Evolutionary conservation across 108 stramenopile species (phyloP), one percentile per base, ranked within the genome.

Genomic region (Seminavis robusta): DNA sequence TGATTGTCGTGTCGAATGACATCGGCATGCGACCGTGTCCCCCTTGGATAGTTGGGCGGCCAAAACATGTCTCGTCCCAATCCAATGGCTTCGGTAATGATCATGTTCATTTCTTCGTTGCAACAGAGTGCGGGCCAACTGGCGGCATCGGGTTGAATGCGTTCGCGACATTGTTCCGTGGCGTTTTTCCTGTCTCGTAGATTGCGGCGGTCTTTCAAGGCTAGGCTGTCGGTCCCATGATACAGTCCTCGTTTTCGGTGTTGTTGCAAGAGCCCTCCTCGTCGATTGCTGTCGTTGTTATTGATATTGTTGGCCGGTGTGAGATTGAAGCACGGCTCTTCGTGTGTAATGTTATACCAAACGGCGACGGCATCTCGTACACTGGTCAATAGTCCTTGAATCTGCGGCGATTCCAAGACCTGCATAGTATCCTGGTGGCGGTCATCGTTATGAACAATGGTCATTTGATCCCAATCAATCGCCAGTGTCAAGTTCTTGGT

Each of bases 1-100:
- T 16, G 9, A 40, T 55, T 25, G 53, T 65, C 41, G 33, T 11
- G 7, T 31, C 28, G 19, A 23, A 71, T 42, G 32, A 73, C 49
- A 26, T 79, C 78, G 19, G 50, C 10, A 41, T 73, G 82, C 25
- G 63, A 53, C 56, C 29, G 34, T 23, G 57, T 55, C 7, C 53
- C 62, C 27, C 67, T 43, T 5, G 79, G 67, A 26, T 69, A 52
- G 3, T 61, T 59, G 16, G 88, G 88, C 9, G 88, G 88, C 88
- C 88, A 90, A 48, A 79, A 85, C n/a, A 83, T 50, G 52, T 85
- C 88, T 20, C 51, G 40, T 30, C 83, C 83, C 11, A 83, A 15
- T 15, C 88, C 88, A 17, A 46, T 57, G 10, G 75, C 69, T 2
- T 63, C 51, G 15, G 66, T 72, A n/a, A 79, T 81, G 34, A 72